Evolutionary conservation across 306 rosid species (phyloP).

Genomic region (Gillenia trifoliata): DNA sequence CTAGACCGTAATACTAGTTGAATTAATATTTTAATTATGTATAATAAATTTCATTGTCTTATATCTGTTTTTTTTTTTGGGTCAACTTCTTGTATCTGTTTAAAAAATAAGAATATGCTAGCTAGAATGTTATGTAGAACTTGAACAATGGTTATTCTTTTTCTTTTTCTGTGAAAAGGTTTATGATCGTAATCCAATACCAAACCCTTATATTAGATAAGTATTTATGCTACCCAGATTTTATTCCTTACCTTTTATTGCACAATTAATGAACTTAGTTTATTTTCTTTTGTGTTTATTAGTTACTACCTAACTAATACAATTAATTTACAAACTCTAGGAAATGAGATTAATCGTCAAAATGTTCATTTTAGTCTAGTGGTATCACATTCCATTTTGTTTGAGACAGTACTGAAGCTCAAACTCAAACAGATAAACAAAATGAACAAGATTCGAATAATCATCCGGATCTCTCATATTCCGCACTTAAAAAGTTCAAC

Average conservation of each 20-base stretch:
- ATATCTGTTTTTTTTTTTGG: not conserved
- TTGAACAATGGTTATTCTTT: not conserved
- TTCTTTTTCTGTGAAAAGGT: not conserved
- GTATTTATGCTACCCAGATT: not conserved
- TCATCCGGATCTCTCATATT: not conserved
- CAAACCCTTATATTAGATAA: not conserved
- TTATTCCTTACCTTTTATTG: not conserved
- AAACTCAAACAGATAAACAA: not conserved
- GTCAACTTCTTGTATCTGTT: not conserved
- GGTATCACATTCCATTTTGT: not conserved
- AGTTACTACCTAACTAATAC: not conserved
- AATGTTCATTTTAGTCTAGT: no score
- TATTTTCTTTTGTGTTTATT: not conserved
- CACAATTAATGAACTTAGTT: not conserved
- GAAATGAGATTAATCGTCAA: no score
- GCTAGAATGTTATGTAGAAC: not conserved
- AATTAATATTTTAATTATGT: no score
- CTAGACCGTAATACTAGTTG: fast-evolving
- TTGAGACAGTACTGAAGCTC: not conserved
- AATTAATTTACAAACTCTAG: not conserved
- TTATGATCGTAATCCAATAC: not conserved
- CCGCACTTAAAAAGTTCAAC: no score
- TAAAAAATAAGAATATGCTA: not conserved
- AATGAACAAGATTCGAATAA: not conserved
- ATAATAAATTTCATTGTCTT: not conserved